Evolutionary conservation across 768 basidiomycete species (phyloP), one percentile per base, ranked within the genome.

Genomic region (Scleroderma bovista): DNA sequence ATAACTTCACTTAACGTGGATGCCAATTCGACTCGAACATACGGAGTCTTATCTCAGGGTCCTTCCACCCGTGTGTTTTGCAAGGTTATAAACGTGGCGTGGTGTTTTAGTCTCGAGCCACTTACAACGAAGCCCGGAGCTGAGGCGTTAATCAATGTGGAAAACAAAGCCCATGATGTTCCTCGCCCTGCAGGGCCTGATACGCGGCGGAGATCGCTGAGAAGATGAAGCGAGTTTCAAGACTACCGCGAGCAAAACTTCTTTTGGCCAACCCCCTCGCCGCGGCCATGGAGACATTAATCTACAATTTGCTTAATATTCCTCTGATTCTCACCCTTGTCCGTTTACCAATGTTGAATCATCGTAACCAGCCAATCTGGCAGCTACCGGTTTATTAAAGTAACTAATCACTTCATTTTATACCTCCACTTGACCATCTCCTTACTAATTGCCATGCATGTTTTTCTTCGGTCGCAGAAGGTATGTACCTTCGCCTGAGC

Each of bases 201-300:
- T 37, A 48, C 51, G 49, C 48, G 58, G 64, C 60, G 67, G 66
- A 66, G 60, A 68, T 68, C 57, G 59, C 20, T 60, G 57, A 48
- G 50, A 50, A 57, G 44, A 51, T 52, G 57, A 48, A 26, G 24
- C 29, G 26, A 43, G 31, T 49, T n/a, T 46, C 39, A 23, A 29
- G 43, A 29, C 22, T 3, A 7, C 24, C 43, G 52, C 22, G 34
- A 45, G 49, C 29, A 24, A 26, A 16, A n/a, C n/a, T n/a, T 16
- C 47, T 44, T 22, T 31, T 42, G 29, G 22, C 46, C 54, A 49
- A 51, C 44, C n/a, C n/a, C n/a, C n/a, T n/a, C n/a, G n/a, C n/a
- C n/a, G n/a, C n/a, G n/a, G n/a, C n/a, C n/a, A n/a, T n/a, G n/a
- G n/a, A n/a, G n/a, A n/a, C 9, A 29, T 9, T 9, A 29, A 5